These are phyloP conservation scores for Colletotrichum lupini DNA, from an alignment of 2,329 filamentous ascomycete genomes.

Conservation along the genomic window DNA sequence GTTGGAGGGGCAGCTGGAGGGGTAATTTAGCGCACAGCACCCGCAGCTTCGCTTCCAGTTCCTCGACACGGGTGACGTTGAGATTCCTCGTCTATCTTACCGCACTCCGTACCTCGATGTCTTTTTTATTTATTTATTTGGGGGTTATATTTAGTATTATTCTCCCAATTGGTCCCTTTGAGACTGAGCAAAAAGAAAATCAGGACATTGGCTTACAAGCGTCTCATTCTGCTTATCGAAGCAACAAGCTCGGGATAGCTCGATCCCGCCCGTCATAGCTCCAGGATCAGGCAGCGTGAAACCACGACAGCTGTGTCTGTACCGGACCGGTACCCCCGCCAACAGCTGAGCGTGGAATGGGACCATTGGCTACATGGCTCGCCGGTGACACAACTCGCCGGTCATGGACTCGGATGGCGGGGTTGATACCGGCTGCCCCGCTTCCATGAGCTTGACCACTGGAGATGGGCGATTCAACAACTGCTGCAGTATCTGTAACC, in stretches of 20 bases:
- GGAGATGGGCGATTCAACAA: neutral
- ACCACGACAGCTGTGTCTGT: neutral
- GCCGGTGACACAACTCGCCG: constrained; percentile 23
- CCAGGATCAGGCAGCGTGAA: constrained; percentile 14
- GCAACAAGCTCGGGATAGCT: constrained; percentile 6
- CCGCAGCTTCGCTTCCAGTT: constrained; percentile 7
- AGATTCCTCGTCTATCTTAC: neutral
- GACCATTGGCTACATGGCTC: neutral
- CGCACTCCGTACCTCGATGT: neutral
- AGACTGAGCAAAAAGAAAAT: neutral
- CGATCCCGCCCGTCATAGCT: constrained; percentile 28
- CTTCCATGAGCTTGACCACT: constrained; percentile 22
- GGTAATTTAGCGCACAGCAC: constrained; percentile 15
- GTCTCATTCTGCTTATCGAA: neutral
- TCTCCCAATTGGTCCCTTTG: neutral
- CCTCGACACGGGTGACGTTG: constrained; percentile 19
- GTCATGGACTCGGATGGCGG: constrained; percentile 18
- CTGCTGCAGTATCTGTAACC: constrained; percentile 6
- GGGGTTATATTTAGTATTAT: neutral
- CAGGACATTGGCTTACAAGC: neutral
- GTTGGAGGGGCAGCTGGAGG: constrained; percentile 32
- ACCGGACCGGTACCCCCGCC: constrained; percentile 7
- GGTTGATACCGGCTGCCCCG: constrained; percentile 22
- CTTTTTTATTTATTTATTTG: neutral
- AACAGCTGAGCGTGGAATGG: neutral